phyloP scores from a whole-genome alignment of 805 yeast species.

The Cyberlindnera mrakii region DNA sequence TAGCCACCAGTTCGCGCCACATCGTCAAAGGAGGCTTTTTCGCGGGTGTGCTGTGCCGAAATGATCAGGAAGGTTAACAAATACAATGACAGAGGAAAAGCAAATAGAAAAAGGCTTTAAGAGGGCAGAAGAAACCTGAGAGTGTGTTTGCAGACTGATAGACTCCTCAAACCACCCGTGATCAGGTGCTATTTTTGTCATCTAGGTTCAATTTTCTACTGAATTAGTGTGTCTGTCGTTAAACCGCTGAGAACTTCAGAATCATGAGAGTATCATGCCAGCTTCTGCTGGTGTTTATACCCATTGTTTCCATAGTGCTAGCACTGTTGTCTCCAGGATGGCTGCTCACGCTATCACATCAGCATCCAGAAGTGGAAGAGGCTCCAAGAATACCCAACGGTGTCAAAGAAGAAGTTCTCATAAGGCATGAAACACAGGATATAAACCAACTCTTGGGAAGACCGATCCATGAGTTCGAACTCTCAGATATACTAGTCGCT shows the following conservation, averaged over 20 bases:
- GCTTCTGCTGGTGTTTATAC: conserved; percentile 1
- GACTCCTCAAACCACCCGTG: too few relatives aligned
- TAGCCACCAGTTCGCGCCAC: too few relatives aligned
- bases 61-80: too few relatives aligned
- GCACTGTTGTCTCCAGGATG: conserved; percentile 6
- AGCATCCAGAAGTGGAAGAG: not conserved
- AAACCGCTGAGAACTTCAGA: not conserved
- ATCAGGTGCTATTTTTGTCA: too few relatives aligned
- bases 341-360: not conserved
- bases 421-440: conserved; percentile 3
- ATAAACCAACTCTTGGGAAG: conserved; percentile 16
- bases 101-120: too few relatives aligned
- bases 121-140: too few relatives aligned
- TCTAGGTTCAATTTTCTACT: too few relatives aligned
- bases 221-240: too few relatives aligned
- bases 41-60: too few relatives aligned
- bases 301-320: conserved; percentile 1
- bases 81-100: too few relatives aligned
- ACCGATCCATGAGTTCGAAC: conserved; percentile 65
- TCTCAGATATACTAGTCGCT: conserved; percentile 57
- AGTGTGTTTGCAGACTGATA: too few relatives aligned
- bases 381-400: not conserved
- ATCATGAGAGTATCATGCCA: not conserved
- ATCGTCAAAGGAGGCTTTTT: too few relatives aligned
- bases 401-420: conserved; percentile 1